Evolutionary conservation across 768 basidiomycete genomes (phyloP).

Genomic region (Macrocybe gigantea): DNA sequence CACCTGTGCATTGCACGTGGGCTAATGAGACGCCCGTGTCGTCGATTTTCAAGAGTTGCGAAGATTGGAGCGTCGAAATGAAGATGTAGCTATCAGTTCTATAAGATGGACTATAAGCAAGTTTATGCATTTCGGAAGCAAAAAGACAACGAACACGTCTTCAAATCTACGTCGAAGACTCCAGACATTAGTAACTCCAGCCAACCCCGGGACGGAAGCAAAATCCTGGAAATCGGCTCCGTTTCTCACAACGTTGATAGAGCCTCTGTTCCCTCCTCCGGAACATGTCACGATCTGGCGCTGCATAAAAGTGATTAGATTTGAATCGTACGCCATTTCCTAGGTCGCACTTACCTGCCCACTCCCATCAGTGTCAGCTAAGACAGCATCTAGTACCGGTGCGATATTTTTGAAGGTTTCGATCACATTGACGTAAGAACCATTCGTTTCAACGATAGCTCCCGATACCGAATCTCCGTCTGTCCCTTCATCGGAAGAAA

Average conservation of each 20-base stretch:
- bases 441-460: slow-evolving; percentile 42
- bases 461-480: slow-evolving; percentile 28
- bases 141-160: slow-evolving; percentile 37
- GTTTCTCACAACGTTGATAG: slow-evolving; percentile 69
- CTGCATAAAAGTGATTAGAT: slow-evolving; percentile 25
- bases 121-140: background rate
- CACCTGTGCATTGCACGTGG: slow-evolving; percentile 24
- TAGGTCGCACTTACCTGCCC: slow-evolving; percentile 47
- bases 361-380: slow-evolving; percentile 66
- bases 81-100: slow-evolving; percentile 55
- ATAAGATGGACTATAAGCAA: background rate
- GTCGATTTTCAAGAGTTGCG: slow-evolving; percentile 46
- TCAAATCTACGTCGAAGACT: slow-evolving; percentile 42
- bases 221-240: slow-evolving; percentile 76
- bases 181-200: slow-evolving; percentile 57
- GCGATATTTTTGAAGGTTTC: slow-evolving; percentile 72
- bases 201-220: slow-evolving; percentile 51
- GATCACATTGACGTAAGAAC: slow-evolving; percentile 55
- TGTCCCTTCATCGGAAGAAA: slow-evolving; percentile 27
- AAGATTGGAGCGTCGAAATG: slow-evolving; percentile 52
- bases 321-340: background rate
- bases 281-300: slow-evolving; percentile 84
- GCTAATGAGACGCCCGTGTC: slow-evolving; percentile 37
- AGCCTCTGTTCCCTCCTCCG: slow-evolving; percentile 72
- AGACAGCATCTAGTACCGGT: slow-evolving; percentile 75